Base-by-base conservation (phyloP, 1,284 basidiomycete genomes). In the Sporisorium exsertum region DNA sequence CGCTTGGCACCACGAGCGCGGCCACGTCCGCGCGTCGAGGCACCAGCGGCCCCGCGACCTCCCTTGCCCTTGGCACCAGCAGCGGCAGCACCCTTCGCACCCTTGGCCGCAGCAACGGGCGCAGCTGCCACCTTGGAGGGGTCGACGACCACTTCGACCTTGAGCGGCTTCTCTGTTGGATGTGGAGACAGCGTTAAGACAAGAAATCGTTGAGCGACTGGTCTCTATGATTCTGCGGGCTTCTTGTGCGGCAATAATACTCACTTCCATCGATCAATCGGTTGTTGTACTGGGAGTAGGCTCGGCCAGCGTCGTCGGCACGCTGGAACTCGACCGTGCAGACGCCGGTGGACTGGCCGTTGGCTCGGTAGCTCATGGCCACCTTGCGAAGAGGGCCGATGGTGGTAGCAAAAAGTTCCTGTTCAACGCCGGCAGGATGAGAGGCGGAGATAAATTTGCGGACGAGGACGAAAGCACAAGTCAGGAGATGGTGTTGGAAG, bases 221-320 rank as follows among this genome's bases (percentile, higher is more conserved):
- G 27, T 86, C 88, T 80, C 2, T n/a, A 12, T 42, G 26, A 6
- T 2, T 32, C 20, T 18, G 26, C 24, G 22, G 24, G 9, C 8
- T 12, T 33, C 22, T 24, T 22, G 8, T n/a, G 27, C 3, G n/a
- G 12, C 9, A 35, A 6, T 24, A 33, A 33, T 69, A 74, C 72
- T 75, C 93, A 98, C 95, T 97, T 89, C 95, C 94, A 91, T 99
- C 96, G 90, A 99, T 96, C 88, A 99, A 92, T 86, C 96, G 92
- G 88, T 95, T 94, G 90, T 99, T 94, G 90, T 98, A 99, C 81
- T 94, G 90, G 78, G 92, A 89, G 87, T 92, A 96, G 6, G 96
- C 96, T 88, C 93, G 94, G 86, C 91, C 91, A 66, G 92, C 96
- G 83, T 97, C 94, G 63, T 94, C 94, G 81, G 91, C 91, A 81